Evolutionary conservation across 73 alveolate genomes (phyloP).

Genomic region (Uronychia binucleata): DNA sequence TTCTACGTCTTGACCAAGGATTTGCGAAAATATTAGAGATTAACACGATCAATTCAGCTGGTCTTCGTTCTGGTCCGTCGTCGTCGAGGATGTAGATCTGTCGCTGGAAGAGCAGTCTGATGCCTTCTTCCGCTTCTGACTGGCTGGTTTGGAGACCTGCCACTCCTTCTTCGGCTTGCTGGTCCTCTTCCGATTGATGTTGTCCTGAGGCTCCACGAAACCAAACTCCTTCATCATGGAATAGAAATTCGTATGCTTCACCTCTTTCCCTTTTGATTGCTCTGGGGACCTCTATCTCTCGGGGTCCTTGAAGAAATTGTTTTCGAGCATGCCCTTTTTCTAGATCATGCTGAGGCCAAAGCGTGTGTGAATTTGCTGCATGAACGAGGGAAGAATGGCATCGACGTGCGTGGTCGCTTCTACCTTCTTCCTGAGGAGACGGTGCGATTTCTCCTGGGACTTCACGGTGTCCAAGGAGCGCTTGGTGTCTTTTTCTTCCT

Average conservation of each 20-base stretch:
- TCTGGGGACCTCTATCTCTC: neutral
- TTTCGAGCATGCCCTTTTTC: neutral
- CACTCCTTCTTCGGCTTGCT: neutral
- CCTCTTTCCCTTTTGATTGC: neutral
- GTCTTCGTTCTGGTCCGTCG: neutral
- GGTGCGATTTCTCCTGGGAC: neutral
- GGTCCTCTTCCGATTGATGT: neutral
- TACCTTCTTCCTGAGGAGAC: neutral
- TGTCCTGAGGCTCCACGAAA: neutral
- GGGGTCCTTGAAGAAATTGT: constrained; percentile 7
- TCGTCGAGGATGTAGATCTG: neutral
- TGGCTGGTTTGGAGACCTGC: neutral
- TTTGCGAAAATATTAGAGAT: neutral
- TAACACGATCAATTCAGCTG: neutral
- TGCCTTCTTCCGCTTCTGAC: neutral
- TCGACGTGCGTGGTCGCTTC: neutral
- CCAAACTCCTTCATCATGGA: constrained; percentile 6
- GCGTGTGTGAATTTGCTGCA: neutral
- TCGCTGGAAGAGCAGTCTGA: neutral
- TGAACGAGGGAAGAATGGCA: neutral
- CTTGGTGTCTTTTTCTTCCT: neutral
- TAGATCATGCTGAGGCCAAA: neutral
- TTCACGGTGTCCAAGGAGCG: neutral
- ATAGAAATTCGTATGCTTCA: constrained; percentile 2
- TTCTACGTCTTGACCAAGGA: too few relatives aligned